Evolutionary conservation across 139 green algal species (phyloP), one percentile per base, ranked within the genome.

Genomic region (Coelastrella sp.): DNA sequence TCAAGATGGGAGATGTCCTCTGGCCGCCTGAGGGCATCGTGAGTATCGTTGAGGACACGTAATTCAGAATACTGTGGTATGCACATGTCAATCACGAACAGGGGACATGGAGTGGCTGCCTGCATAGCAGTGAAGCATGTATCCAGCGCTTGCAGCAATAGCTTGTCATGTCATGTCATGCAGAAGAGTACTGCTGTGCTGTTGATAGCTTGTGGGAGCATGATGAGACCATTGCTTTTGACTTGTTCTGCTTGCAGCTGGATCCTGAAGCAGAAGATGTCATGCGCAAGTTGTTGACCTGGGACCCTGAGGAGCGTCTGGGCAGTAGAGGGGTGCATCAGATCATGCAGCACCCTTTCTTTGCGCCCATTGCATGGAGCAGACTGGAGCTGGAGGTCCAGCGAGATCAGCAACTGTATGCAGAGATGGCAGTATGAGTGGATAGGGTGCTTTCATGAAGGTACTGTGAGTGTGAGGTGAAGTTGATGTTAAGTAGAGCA

Each of bases 281-380:
- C n/a, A 34, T 84, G 38, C 78, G 60, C 2, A 30, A 30, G 15
- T 19, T 84, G 30, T 60, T 84, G 1, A 48, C 30, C 6, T 45
- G 5, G 17, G 78, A 84, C 60, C 62, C 78, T 5, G 8, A 50
- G 41, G 30, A 62, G 41, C 78, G 78, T 2, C 78, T 84, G 15
- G 78, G 78, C 60, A 84, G 62, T 40, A 6, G 40, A 17, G 38
- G 60, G 4, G 62, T 75, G 19, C 60, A 84, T 3, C 35, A 84
- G 17, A 74, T 84, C 78, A 45, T 38, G 78, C 78, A 53, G 60
- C 78, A 84, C 27, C 78, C 60, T 27, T 84, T 84, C 78, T 84
- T 84, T 76, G 78, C 75, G 13, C 40, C 40, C 21, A 27, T 82
- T 4, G 27, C 62, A 25, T 82, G 75, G 75, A 71, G 75, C 53